Conservation (phyloP, 352 stramenopile genomes). For the Phytophthora macrochlamydospora region DNA sequence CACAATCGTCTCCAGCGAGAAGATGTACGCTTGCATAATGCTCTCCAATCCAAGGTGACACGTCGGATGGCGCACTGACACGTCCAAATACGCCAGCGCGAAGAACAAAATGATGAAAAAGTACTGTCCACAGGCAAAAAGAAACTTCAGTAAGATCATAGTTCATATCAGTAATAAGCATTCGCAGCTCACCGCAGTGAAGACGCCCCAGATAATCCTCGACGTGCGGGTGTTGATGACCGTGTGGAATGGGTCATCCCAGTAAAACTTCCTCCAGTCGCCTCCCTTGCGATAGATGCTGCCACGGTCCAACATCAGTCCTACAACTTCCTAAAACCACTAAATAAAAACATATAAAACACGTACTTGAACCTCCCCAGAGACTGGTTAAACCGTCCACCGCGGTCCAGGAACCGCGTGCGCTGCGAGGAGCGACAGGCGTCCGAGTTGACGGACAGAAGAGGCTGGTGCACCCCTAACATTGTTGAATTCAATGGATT, state of each 20-base stretch:
- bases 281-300: constrained; percentile 72
- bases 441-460: constrained; percentile 31
- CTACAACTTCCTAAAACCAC: background rate
- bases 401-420: constrained; percentile 64
- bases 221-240: constrained; percentile 88
- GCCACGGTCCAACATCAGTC: constrained; percentile 14
- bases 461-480: constrained; percentile 39
- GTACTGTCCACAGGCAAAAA: constrained; percentile 49
- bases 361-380: constrained; percentile 73
- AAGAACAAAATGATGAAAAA: constrained; percentile 85
- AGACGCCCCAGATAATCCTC: constrained; percentile 80
- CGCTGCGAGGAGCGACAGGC: constrained; percentile 14
- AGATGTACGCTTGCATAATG: constrained; percentile 86
- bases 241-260: constrained; percentile 86
- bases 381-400: constrained; percentile 72
- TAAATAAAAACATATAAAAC: constrained; percentile 5
- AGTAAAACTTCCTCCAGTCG: constrained; percentile 87
- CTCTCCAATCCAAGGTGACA: constrained; percentile 80
- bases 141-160: constrained; percentile 1
- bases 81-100: constrained; percentile 71
- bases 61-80: constrained; percentile 59
- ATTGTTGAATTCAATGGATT: constrained; percentile 7
- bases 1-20: constrained; percentile 89
- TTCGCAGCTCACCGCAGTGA: constrained; percentile 55
- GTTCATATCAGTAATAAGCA: background rate